Base-by-base conservation (phyloP, 2,329 filamentous ascomycete species). In the Fusarium burgessii region DNA sequence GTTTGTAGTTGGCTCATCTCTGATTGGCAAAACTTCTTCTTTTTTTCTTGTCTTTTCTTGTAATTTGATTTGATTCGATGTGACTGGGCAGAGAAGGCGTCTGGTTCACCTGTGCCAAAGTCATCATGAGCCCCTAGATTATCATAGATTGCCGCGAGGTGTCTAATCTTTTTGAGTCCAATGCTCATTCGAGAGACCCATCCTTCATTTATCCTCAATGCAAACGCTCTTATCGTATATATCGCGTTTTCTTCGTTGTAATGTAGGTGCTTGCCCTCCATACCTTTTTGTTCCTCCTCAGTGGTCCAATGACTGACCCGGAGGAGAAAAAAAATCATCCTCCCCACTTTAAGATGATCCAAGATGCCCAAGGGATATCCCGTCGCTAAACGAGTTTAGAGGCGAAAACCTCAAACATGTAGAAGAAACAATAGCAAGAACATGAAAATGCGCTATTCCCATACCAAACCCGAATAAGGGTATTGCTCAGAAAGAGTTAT, bases 211-310 rank as follows among this genome's bases (percentile, higher is more conserved):
- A 32, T 54, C 47, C n/a, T 61, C 55, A 32, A 32, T 62, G 33
- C 20, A 62, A 73, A 72, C 70, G 70, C 70, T 73, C 35, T 67
- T 52, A 54, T 50, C 70, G 63, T 73, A 49, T 73, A 68, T 71
- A 23, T 70, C 49, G 69, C 59, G 64, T 58, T 36, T 64, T 38
- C 62, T 50, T 68, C 58, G 38, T 55, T 56, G 63, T 71, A 60
- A 54, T 55, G 58, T 65, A 57, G 41, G 65, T 71, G 33, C 61
- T 52, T 46, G 58, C 43, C 42, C 25, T 50, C 43, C 46, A 36
- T 66, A 25, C 23, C 33, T 27, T 40, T 57, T 46, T 36, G 45
- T 58, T 23, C 23, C 23, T 65, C 41, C 66, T 56, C 58, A 25
- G 43, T 43, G 47, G 35, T 50, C 52, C 61, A 49, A 35, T 71